Base-by-base conservation (phyloP, 768 basidiomycete species). In the Leccinum longicurvipes region DNA sequence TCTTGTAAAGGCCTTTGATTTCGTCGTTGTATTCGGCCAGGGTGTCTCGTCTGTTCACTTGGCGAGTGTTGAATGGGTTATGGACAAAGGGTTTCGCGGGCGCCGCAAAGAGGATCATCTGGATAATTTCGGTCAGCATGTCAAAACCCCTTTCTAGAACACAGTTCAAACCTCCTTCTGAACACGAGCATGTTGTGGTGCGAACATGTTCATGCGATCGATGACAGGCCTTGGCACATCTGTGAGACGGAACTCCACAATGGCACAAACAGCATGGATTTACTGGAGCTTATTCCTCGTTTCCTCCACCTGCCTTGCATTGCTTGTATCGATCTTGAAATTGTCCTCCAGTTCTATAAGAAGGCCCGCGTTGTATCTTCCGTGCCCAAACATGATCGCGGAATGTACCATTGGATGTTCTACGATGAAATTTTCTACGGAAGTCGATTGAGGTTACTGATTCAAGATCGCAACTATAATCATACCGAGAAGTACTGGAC, bases 331-430 rank as follows among this genome's bases (percentile, higher is more conserved):
- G 5, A 65, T 53, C 23, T 56, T 51, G 29, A 29, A 45, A 4
- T 10, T 29, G 17, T 56, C 53, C 45, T 51, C 21, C 19, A 66
- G 50, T n/a, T 65, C 52, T 42, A 66, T 58, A 21, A 63, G 56
- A 19, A 58, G 6, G 6, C 64, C 64, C 0, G 58, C 53, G 25
- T 56, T 57, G 27, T 61, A 63, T 54, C 65, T 58, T 50, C 53
- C 64, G 14, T 59, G 58, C 23, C 65, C 65, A 54, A 64, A 63
- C 59, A 66, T 56, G 56, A 61, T 52, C 27, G 65, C 62, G 11
- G 56, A 53, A 47, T 55, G 56, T 1, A 57, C 57, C 53, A 56
- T 58, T 0, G 60, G 53, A 31, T 66, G 55, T 47, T 62, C 62
- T 21, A 36, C 50, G 14, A 62, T 29, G 32, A 59, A 59, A 29